These are phyloP conservation scores for Ceratobasidium papillatum DNA, from an alignment of 1,284 basidiomycete genomes.

Conservation along the genomic window DNA sequence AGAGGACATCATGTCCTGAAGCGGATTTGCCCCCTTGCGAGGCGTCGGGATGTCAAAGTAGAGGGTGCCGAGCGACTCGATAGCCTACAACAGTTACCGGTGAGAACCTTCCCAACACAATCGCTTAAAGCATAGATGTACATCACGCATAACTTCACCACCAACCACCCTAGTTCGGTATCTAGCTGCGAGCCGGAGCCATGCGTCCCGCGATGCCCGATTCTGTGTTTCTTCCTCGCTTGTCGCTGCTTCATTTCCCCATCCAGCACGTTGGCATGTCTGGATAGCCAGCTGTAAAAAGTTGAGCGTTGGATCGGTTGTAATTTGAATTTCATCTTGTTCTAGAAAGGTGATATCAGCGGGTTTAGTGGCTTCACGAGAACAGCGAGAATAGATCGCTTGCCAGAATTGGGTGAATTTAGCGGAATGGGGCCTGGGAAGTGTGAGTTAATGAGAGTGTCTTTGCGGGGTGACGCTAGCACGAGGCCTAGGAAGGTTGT, in stretches of 20 bases:
- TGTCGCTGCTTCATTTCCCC: slow-evolving; percentile 66
- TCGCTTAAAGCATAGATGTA: slow-evolving; percentile 53
- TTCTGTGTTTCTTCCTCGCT: slow-evolving; percentile 58
- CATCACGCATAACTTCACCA: slow-evolving; percentile 76
- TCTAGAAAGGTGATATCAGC: neutral
- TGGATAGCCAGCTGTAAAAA: slow-evolving; percentile 87
- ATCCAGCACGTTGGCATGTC: slow-evolving; percentile 80
- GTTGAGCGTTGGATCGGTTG: slow-evolving; percentile 78
- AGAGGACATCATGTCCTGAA: slow-evolving; percentile 84
- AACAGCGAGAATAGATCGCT: slow-evolving; percentile 41
- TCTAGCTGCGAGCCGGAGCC: slow-evolving; percentile 67
- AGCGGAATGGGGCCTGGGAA: slow-evolving; percentile 55
- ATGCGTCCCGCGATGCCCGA: slow-evolving; percentile 70
- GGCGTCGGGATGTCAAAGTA: slow-evolving; percentile 86
- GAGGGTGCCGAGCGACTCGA: slow-evolving; percentile 64
- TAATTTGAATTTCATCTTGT: slow-evolving; percentile 71
- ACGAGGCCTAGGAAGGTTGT: slow-evolving; percentile 73
- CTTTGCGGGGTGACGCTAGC: slow-evolving; percentile 54
- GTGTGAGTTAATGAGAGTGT: slow-evolving; percentile 55
- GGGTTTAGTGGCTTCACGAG: neutral
- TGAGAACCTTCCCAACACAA: slow-evolving; percentile 5
- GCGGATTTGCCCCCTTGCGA: slow-evolving; percentile 74
- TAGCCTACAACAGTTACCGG: slow-evolving; percentile 54
- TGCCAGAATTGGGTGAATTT: slow-evolving; percentile 46
- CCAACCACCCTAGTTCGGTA: slow-evolving; percentile 48